Base-by-base conservation (phyloP, 2,329 filamentous ascomycete species). In the Hypoxylon sp. region DNA sequence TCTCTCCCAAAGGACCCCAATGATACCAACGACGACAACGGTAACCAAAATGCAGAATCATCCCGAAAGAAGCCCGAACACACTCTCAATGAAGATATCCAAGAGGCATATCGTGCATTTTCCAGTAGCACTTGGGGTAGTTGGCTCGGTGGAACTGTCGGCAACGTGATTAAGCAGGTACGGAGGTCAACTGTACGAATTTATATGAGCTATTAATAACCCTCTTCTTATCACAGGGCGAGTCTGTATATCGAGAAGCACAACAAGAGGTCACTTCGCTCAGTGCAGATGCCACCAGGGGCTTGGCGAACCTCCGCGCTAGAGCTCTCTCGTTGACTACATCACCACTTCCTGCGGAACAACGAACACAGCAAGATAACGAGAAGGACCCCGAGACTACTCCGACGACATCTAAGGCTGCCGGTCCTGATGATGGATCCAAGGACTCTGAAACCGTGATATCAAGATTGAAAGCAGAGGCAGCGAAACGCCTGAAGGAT, bases 51-150 rank as follows among this genome's bases (percentile, higher is more conserved):
- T 28, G 83, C 87, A 68, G 82, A 85, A 70, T 81, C 83, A 67
- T 77, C 83, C 52, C 77, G 82, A 21, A 80, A 81, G 66, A 77
- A 83, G 72, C 75, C 80, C 55, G 81, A 82, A 60, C 78, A 78
- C 61, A 87, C 90, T 57, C 86, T 99, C 73, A 97, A 97, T 77
- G 87, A 89, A 73, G 96, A 99, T 76, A 87, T 99, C 69, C 93
- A 97, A 81, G 93, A 98, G 80, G 96, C 95, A 5, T 98, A 98
- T 85, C 94, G 93, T 77, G 94, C 94, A 23, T 93, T 99, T 77
- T 95, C 93, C 2, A 89, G 90, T 72, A 97, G 93, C 75, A 92
- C 93, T 10, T 99, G 96, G 96, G 96, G 95, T 48, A 89, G 91
- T 21, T 90, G 88, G 73, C 89, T 99, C 32, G 95, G 96, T 36